A percentile compares a stretch with the other conserved stretches of the same genome.
Conservation (phyloP, 345 rosid genomes). For the Eucalyptus tenuipes region DNA sequence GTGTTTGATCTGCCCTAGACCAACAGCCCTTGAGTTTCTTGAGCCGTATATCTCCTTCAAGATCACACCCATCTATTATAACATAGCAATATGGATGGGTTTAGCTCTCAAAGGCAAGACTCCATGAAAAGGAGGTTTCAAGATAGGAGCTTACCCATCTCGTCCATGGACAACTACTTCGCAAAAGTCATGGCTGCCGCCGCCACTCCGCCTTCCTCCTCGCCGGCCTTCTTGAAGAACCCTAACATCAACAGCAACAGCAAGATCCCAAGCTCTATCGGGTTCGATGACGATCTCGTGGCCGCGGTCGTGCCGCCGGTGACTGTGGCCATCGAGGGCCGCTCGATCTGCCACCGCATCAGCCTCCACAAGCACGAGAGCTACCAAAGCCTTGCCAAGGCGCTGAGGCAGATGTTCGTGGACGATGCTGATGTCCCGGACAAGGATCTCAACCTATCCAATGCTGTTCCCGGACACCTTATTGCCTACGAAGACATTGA, state of each 20-base stretch:
- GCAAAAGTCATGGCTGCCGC: background rate
- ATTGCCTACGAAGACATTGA: constrained; percentile 88
- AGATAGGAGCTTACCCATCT: constrained; percentile 4
- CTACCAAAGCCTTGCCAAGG: constrained; percentile 72
- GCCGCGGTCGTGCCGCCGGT: constrained; percentile 66
- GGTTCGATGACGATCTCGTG: constrained; percentile 46
- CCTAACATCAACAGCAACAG: constrained; percentile 1
- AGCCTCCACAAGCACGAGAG: constrained; percentile 66
- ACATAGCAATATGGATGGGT: constrained; percentile 17
- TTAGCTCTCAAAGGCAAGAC: constrained; percentile 38
- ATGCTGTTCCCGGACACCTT: constrained; percentile 76
- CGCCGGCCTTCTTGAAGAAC: constrained; percentile 14
- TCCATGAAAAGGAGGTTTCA: constrained; percentile 41
- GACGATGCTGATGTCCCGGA: constrained; percentile 22
- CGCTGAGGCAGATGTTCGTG: constrained; percentile 75
- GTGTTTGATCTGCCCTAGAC: background rate
- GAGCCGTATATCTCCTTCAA: background rate
- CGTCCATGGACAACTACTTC: background rate
- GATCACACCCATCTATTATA: background rate
- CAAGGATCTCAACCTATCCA: constrained; percentile 49
- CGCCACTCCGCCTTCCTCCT: constrained; percentile 1
- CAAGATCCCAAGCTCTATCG: constrained; percentile 14
- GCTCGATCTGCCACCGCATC: constrained; percentile 83
- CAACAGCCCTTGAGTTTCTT: background rate
- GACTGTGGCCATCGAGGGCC: constrained; percentile 80